Conservation (phyloP, 129 eudicot species). For the Tanacetum coccineum region DNA sequence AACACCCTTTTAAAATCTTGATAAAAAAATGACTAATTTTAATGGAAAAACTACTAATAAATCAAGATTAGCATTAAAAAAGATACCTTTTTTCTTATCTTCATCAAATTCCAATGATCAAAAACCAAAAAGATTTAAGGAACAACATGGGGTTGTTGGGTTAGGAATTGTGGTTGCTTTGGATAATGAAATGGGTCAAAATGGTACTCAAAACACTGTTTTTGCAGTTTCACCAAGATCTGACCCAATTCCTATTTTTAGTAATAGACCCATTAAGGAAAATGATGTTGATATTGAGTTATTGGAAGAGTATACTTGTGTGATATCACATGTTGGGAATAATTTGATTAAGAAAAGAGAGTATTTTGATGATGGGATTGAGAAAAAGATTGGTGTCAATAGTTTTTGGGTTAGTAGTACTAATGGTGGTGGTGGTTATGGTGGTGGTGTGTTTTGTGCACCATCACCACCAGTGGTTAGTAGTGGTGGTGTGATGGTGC, state of each 20-base stretch:
- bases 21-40: conserved; percentile 44
- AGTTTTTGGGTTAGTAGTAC: conserved; percentile 28
- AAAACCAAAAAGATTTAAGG: conserved; percentile 38
- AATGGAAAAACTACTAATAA: conserved; percentile 31
- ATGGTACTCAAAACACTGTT: conserved; percentile 32
- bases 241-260: conserved; percentile 49
- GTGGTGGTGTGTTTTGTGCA: conserved; percentile 35
- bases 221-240: conserved; percentile 58
- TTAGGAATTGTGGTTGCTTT: conserved; percentile 72
- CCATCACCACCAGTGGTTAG: conserved; percentile 34
- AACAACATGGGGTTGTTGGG: conserved; percentile 63
- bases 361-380: conserved; percentile 58
- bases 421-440: conserved; percentile 11
- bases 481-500: conserved; percentile 31
- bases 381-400: conserved; percentile 17
- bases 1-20: too few relatives aligned
- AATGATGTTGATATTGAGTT: conserved; percentile 46
- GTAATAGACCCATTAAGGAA: conserved; percentile 13
- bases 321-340: conserved; percentile 64
- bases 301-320: conserved; percentile 78
- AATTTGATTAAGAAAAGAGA: conserved; percentile 60
- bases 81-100: conserved; percentile 48
- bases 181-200: conserved; percentile 34
- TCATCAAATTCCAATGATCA: conserved; percentile 28
- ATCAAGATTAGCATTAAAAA: conserved; percentile 46